Conservation (phyloP, 2,329 filamentous ascomycete species). For the Apiospora marii region DNA sequence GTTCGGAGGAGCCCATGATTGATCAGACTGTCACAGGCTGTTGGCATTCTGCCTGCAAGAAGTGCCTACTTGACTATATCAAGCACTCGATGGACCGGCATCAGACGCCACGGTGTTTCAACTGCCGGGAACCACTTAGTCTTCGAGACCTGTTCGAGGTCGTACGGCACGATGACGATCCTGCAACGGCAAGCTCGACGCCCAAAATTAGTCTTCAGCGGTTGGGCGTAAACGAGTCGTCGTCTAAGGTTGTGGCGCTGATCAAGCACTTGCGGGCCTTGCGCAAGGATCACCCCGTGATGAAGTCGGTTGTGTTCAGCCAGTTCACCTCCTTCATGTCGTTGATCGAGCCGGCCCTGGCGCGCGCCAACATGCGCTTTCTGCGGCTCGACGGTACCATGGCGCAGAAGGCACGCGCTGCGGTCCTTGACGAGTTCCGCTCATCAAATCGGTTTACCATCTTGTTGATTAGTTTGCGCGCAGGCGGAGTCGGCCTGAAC, state of each 20-base stretch:
- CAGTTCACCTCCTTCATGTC: slow-evolving; percentile 97
- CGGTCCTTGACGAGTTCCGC: slow-evolving; percentile 78
- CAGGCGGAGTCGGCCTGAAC: slow-evolving; percentile 93
- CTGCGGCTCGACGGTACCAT: slow-evolving; percentile 93
- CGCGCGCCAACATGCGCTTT: slow-evolving; percentile 74
- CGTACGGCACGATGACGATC: slow-evolving; percentile 75
- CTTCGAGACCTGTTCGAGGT: slow-evolving; percentile 91
- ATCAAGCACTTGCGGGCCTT: slow-evolving; percentile 77
- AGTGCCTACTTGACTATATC: slow-evolving; percentile 90
- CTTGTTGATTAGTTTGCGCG: slow-evolving; percentile 83
- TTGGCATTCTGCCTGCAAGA: slow-evolving; percentile 97
- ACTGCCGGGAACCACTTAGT: slow-evolving; percentile 85
- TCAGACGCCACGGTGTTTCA: slow-evolving; percentile 83
- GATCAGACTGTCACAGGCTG: slow-evolving; percentile 94
- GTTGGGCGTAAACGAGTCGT: slow-evolving; percentile 71
- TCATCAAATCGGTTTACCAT: slow-evolving; percentile 70
- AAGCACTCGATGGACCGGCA: slow-evolving; percentile 83
- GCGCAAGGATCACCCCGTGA: slow-evolving; percentile 68
- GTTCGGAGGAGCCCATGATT: slow-evolving; percentile 93
- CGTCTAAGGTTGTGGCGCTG: slow-evolving; percentile 86
- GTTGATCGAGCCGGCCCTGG: slow-evolving; percentile 84
- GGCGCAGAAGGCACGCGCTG: slow-evolving; percentile 82
- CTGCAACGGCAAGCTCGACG: slow-evolving; percentile 52
- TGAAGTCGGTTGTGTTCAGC: slow-evolving; percentile 93
- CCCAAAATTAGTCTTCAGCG: slow-evolving; percentile 67